phyloP scores from a whole-genome alignment of 768 basidiomycete genomes.

The Suillus weaverae region DNA sequence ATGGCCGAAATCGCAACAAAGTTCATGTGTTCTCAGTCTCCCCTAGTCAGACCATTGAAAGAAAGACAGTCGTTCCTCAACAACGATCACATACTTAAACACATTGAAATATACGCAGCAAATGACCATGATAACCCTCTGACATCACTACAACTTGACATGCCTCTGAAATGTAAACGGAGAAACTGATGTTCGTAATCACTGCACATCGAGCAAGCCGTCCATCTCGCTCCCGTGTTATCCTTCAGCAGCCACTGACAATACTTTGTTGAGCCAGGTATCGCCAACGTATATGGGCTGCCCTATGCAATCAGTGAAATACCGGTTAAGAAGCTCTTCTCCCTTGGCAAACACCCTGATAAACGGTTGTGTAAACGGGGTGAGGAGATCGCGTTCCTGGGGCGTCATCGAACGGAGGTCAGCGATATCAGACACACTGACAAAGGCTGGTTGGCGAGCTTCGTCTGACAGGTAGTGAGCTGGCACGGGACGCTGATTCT shows the following conservation, averaged over 20 bases:
- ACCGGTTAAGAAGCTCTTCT: constrained; percentile 16
- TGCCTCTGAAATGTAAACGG: not conserved
- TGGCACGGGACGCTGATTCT: constrained; percentile 5
- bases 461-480: constrained; percentile 21
- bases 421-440: constrained; percentile 5
- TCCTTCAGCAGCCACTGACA: not conserved
- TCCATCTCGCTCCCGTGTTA: not conserved
- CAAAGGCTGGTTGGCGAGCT: constrained; percentile 19
- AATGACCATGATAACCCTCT: too few relatives aligned
- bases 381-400: constrained; percentile 5
- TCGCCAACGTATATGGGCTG: constrained; percentile 22
- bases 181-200: not conserved
- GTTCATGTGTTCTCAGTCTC: too few relatives aligned
- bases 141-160: too few relatives aligned
- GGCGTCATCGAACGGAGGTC: constrained; percentile 10
- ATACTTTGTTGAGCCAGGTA: constrained; percentile 18
- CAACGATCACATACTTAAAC: too few relatives aligned
- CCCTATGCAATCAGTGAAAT: not conserved
- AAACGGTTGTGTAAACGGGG: constrained; percentile 12
- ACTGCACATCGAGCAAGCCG: not conserved
- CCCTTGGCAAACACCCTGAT: constrained; percentile 14
- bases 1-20: too few relatives aligned
- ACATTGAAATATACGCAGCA: too few relatives aligned
- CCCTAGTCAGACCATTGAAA: too few relatives aligned
- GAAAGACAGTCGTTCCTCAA: too few relatives aligned